phyloP scores from a whole-genome alignment of 140 eudicot species.

The Cichorium intybus region DNA sequence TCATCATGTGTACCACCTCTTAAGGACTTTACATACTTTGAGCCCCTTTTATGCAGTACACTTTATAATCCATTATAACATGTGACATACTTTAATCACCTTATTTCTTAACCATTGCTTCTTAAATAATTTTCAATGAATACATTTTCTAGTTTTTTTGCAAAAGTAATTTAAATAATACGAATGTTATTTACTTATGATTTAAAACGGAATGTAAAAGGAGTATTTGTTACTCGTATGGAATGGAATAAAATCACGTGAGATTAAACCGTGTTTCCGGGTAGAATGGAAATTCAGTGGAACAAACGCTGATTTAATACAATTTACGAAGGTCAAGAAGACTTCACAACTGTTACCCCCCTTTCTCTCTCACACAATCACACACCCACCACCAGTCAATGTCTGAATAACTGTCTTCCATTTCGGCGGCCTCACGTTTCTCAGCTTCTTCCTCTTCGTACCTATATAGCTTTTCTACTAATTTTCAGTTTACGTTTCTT shows the following conservation, averaged over 20 bases:
- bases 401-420: constrained; percentile 50
- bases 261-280: neutral
- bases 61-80: too few relatives aligned
- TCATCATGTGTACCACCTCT: too few relatives aligned
- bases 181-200: too few relatives aligned
- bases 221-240: neutral
- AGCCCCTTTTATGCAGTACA: too few relatives aligned
- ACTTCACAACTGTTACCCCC: neutral
- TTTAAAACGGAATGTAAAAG: neutral
- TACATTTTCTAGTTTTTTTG: too few relatives aligned
- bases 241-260: neutral
- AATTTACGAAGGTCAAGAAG: neutral
- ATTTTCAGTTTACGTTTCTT: constrained; percentile 9
- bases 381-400: neutral
- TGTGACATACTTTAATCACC: too few relatives aligned
- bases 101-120: too few relatives aligned
- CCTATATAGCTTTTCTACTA: constrained; percentile 12
- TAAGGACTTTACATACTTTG: too few relatives aligned
- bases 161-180: too few relatives aligned
- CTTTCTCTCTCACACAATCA: constrained; percentile 4
- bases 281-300: constrained; percentile 18
- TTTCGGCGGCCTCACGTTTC: constrained; percentile 62
- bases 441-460: constrained; percentile 21
- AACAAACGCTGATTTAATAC: constrained; percentile 20
- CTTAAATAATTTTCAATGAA: too few relatives aligned